phyloP scores from a whole-genome alignment of 2,329 filamentous ascomycete genomes.

The Colletotrichum noveboracense region DNA sequence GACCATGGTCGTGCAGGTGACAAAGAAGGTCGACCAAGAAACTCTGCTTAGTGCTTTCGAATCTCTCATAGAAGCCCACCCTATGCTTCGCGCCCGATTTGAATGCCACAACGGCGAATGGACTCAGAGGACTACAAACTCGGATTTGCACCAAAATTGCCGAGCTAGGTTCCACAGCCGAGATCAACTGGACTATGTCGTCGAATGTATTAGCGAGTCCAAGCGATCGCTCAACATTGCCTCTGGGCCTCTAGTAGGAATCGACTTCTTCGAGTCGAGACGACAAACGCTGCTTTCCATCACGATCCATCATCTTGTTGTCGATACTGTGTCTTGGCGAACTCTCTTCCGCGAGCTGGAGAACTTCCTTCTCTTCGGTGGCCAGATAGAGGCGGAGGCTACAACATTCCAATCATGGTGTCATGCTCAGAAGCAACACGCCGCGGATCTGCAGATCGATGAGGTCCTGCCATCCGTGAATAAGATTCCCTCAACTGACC shows the following conservation, averaged over 20 bases:
- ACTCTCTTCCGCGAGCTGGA: conserved; percentile 49
- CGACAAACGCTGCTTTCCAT: conserved; percentile 31
- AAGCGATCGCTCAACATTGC: background rate
- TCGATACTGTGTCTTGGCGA: conserved; percentile 52
- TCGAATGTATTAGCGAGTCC: background rate
- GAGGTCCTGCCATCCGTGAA: background rate
- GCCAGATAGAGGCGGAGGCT: background rate
- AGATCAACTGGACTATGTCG: background rate
- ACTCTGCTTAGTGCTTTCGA: background rate
- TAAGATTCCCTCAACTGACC: conserved; percentile 22
- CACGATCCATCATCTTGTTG: conserved; percentile 40
- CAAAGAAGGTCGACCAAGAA: background rate
- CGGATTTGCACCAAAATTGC: background rate
- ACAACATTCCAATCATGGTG: background rate
- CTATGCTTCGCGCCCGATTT: background rate
- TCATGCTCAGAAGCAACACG: background rate
- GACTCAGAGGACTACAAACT: background rate
- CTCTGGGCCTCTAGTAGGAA: background rate
- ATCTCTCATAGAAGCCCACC: background rate
- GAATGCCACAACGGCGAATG: background rate
- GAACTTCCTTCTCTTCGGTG: conserved; percentile 28
- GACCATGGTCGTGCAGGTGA: background rate
- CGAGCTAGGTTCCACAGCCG: background rate
- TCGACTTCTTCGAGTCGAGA: background rate
- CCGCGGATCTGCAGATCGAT: background rate